Evolutionary conservation across 179 eudicot genomes (phyloP), one percentile per base, ranked within the genome.

Genomic region (Amaranthus tricolor): DNA sequence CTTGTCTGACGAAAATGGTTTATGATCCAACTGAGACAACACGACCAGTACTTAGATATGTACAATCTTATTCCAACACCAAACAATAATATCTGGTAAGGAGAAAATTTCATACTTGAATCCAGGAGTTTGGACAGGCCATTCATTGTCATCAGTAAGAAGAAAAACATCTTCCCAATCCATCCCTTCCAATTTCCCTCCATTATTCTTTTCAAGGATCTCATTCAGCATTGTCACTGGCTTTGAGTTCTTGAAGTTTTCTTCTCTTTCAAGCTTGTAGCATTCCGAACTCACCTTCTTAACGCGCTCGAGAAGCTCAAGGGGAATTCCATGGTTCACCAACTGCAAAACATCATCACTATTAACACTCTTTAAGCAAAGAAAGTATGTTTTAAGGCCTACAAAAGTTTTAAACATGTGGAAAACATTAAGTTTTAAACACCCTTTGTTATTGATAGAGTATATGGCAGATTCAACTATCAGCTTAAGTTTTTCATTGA

Each of bases 81-180:
- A 31, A 31, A 31, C 40, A 31, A 31, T 31, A 31, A 31, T 31
- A 31, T 31, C 40, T 31, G 3, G 2, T 31, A 31, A 16, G 13
- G 16, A 13, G 9, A 64, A 15, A 4, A 20, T 43, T 24, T 61
- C 79, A 88, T 91, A 93, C 98, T 84, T 93, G 86, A 93, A 93
- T 11, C 83, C 86, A 19, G 90, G 89, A 86, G 85, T 13, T 79
- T 78, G 8, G 86, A 72, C 54, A 31, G 95, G 88, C 93, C 95
- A 93, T 16, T 87, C 84, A 62, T 87, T 87, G 45, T 79, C 88
- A 77, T 93, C 97, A 40, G 88, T 72, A 45, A 93, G 89, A 67
- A 86, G 81, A 76, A 93, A 85, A 21, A 88, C 93, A 81, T 93
- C 97, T 53, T 93, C 98, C 98, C 98, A 93, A 63, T 93, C 98